Percentiles rank a stretch among this genome's conserved stretches.
Evolutionary conservation across 495 filamentous ascomycete genomes (phyloP).

Genomic region (Chaetomium cochliodes): DNA sequence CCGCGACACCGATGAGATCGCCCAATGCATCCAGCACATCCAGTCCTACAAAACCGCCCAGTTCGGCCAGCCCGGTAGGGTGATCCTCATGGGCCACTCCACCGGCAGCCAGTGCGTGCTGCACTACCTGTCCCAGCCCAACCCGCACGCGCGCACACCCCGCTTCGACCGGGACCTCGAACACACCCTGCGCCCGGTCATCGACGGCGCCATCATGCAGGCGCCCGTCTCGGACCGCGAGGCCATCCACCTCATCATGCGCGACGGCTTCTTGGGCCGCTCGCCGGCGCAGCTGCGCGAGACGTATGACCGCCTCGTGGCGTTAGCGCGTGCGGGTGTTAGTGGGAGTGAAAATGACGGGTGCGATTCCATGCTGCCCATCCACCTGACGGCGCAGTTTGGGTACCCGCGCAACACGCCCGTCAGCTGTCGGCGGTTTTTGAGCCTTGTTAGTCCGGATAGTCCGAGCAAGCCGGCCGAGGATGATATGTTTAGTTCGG

Average conservation of each 20-base stretch:
- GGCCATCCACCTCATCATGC: slow-evolving; percentile 41
- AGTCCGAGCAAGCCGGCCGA: slow-evolving; percentile 51
- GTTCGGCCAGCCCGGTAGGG: slow-evolving; percentile 45
- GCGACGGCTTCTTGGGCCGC: slow-evolving; percentile 26
- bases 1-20: slow-evolving; percentile 66
- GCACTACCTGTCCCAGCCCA: slow-evolving; percentile 56
- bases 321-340: slow-evolving; percentile 45
- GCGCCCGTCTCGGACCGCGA: slow-evolving; percentile 72
- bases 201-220: slow-evolving; percentile 74
- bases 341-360: slow-evolving; percentile 41
- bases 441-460: slow-evolving; percentile 59
- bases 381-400: slow-evolving; percentile 47
- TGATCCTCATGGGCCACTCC: slow-evolving; percentile 76
- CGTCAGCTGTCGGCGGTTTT: slow-evolving; percentile 59
- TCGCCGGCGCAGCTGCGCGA: slow-evolving; percentile 27
- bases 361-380: slow-evolving; percentile 57
- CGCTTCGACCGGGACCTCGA: slow-evolving; percentile 24
- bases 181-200: slow-evolving; percentile 37
- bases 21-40: slow-evolving; percentile 58
- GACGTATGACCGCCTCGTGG: slow-evolving; percentile 51
- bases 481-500: slow-evolving; percentile 77
- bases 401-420: slow-evolving; percentile 42
- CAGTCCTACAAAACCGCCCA: slow-evolving; percentile 44
- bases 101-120: slow-evolving; percentile 73
- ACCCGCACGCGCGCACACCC: slow-evolving; percentile 24